Conservation (phyloP, 306 rosid genomes). For the Cicer pinnatifidum region DNA sequence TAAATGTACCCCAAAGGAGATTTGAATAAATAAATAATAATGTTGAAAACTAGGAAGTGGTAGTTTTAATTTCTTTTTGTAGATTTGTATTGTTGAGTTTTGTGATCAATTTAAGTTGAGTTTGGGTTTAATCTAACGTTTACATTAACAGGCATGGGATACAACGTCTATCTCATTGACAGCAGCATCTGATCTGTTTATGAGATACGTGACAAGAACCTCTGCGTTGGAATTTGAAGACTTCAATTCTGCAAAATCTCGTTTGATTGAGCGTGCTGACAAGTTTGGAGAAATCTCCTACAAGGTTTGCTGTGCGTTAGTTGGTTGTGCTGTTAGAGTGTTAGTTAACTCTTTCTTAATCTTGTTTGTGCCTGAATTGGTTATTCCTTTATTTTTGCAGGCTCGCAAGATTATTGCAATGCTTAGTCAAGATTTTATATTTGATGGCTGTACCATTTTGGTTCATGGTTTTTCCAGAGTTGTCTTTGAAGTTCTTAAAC, state of each 20-base stretch:
- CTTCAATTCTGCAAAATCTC: conserved; percentile 82
- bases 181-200: conserved; percentile 89
- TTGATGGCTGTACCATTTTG: conserved; percentile 88
- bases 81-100: neutral
- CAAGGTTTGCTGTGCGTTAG: conserved; percentile 53
- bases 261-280: conserved; percentile 96
- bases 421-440: conserved; percentile 90
- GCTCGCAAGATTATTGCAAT: conserved; percentile 91
- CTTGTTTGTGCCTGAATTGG: neutral
- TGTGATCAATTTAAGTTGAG: neutral
- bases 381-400: conserved; percentile 50
- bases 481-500: conserved; percentile 77
- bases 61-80: neutral
- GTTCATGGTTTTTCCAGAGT: conserved; percentile 97
- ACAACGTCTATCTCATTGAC: conserved; percentile 88
- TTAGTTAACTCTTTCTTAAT: neutral
- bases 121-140: conserved; percentile 19
- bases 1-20: neutral
- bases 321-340: conserved; percentile 7
- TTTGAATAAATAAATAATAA: neutral
- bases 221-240: conserved; percentile 92
- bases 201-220: conserved; percentile 90
- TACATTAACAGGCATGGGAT: conserved; percentile 71
- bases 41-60: neutral
- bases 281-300: conserved; percentile 90